Evolutionary conservation across 2,329 filamentous ascomycete species (phyloP).

Genomic region (Grosmannia clavigera): DNA sequence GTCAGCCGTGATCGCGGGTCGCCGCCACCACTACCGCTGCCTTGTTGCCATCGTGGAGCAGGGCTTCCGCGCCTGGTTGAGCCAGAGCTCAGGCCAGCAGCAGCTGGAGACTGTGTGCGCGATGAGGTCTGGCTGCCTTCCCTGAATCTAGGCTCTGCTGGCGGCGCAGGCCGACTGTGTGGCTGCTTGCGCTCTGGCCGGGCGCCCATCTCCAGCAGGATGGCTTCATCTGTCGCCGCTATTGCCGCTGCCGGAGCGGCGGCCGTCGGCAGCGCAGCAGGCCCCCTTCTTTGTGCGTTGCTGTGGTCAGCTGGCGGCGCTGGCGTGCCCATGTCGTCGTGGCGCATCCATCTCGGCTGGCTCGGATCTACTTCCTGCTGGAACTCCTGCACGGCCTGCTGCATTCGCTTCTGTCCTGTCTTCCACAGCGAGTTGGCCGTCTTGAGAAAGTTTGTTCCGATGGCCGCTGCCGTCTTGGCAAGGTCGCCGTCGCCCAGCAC

Average conservation of each 20-base stretch:
- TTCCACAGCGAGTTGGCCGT: constrained; percentile 95
- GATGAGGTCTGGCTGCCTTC: constrained; percentile 16
- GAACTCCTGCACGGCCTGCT: constrained; percentile 84
- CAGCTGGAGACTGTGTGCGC: constrained; percentile 38
- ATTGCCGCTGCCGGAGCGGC: not conserved
- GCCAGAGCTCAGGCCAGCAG: constrained; percentile 10
- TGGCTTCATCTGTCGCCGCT: constrained; percentile 53
- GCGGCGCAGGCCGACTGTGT: constrained; percentile 9
- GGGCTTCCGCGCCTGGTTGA: constrained; percentile 31
- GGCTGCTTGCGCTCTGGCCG: constrained; percentile 31
- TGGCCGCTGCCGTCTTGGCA: constrained; percentile 65
- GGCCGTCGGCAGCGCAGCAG: not conserved
- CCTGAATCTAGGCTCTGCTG: constrained; percentile 18
- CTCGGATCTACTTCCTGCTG: constrained; percentile 60
- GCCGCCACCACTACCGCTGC: constrained; percentile 8
- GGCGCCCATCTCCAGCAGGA: constrained; percentile 61
- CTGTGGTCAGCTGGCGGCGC: not conserved
- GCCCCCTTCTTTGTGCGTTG: constrained; percentile 13
- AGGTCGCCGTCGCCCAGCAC: constrained; percentile 61
- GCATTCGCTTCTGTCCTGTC: constrained; percentile 80
- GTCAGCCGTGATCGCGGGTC: constrained; percentile 52
- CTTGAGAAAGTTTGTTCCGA: constrained; percentile 79
- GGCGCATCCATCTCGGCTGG: constrained; percentile 91
- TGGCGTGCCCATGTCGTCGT: constrained; percentile 23
- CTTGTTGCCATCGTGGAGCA: constrained; percentile 51